phyloP scores from a whole-genome alignment of 805 yeast genomes.

The Metschnikowia rubicola region DNA sequence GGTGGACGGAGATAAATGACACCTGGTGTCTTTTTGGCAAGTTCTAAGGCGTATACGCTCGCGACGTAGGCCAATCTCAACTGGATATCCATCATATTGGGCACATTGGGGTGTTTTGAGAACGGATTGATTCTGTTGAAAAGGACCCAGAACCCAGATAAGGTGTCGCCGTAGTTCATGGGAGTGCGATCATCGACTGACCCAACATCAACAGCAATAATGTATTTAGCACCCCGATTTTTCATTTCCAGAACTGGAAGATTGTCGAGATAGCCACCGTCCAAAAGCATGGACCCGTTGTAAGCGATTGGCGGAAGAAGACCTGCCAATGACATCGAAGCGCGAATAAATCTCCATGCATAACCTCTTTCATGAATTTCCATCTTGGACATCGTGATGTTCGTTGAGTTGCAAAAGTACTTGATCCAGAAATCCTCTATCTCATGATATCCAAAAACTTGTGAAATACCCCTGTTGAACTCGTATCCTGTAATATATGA shows the following conservation, averaged over 20 bases:
- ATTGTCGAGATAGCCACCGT: conserved; percentile 95
- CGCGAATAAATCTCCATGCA: conserved; percentile 93
- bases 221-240: conserved; percentile 76
- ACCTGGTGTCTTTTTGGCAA: conserved; percentile 80
- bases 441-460: conserved; percentile 84
- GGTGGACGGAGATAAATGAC: conserved; percentile 91
- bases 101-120: conserved; percentile 81
- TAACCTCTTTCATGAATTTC: conserved; percentile 90
- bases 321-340: conserved; percentile 96
- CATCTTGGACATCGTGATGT: conserved; percentile 91
- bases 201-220: conserved; percentile 95
- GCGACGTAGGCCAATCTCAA: conserved; percentile 91
- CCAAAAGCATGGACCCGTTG: conserved; percentile 88
- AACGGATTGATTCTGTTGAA: conserved; percentile 87
- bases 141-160: conserved; percentile 90
- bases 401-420: conserved; percentile 87
- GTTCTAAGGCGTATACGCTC: conserved; percentile 87
- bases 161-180: conserved; percentile 86
- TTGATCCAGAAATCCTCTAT: conserved; percentile 96
- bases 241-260: conserved; percentile 92
- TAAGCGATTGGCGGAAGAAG: conserved; percentile 84
- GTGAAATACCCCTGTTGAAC: conserved; percentile 97
- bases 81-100: conserved; percentile 93
- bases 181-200: conserved; percentile 89
- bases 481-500: conserved; percentile 97